Conservation (phyloP, 1,139 yeast genomes). For the Geotrichum europaeum region DNA sequence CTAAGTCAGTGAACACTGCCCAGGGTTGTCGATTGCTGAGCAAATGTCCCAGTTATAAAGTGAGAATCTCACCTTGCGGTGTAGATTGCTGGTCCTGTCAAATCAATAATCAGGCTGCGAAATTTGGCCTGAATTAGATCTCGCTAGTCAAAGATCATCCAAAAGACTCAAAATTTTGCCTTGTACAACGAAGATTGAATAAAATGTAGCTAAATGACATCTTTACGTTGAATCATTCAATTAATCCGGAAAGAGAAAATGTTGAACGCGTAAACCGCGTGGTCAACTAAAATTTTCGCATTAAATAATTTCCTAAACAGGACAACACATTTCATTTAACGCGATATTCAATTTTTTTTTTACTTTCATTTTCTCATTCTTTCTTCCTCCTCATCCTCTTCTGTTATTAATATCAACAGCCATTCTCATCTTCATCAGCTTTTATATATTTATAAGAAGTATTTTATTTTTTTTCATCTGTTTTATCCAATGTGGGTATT, state of each 20-base stretch:
- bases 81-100: no score
- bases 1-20: no score
- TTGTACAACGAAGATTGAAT: no score
- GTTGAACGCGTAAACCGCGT: background rate
- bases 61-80: no score
- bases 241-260: background rate
- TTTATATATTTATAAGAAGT: background rate
- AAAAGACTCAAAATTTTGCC: no score
- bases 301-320: background rate
- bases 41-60: no score
- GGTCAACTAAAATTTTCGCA: background rate
- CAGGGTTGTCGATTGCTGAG: no score
- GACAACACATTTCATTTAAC: background rate
- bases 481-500: background rate
- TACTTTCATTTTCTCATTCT: background rate
- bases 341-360: background rate
- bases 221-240: no score
- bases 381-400: background rate
- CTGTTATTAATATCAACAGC: background rate
- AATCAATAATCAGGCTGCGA: no score
- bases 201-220: background rate
- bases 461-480: background rate
- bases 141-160: no score
- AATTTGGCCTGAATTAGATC: no score
- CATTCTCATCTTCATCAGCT: background rate